Base-by-base conservation (phyloP, 2,329 filamentous ascomycete genomes). In the Tetracladium maxilliforme region DNA sequence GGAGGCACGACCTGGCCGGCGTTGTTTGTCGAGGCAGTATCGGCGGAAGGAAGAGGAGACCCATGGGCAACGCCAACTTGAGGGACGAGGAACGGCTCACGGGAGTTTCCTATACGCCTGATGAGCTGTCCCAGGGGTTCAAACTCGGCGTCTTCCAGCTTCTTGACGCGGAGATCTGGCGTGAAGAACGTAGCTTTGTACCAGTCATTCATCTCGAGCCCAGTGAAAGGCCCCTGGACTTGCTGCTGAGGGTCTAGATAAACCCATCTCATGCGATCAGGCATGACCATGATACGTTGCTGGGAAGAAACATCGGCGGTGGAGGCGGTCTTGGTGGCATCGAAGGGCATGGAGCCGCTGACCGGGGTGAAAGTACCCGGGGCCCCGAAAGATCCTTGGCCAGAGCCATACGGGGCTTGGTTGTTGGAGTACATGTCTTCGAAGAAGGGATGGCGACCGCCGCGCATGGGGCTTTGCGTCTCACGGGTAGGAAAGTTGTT, bases 201-300 rank as follows among this genome's bases (percentile, higher is more conserved):
- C 90, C 90, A 98, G 41, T 98, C 92, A 39, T 98, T 92, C 90
- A 98, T 98, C 51, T 98, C 90, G 24, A 98, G 58, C 2, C 90
- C 90, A 19, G 84, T 94, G 54, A 90, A 98, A 0, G 90, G 90
- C 0, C 90, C 90, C 45, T 98, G 90, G 6, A 83, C 76, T 33
- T 82, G 78, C 13, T 84, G 84, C 45, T 92, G 82, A 5, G 90
- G 90, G 45, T 98, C 90, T 26, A 92, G 74, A 46, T 98, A 98
- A 11, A 94, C 87, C 90, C 90, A 98, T 40, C 87, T 69, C 84
- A 98, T 98, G 10, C 92, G 69, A 48, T 98, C 90, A 3, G 90
- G 90, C 90, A 98, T 95, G 5, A 98, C 87, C 86, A 98, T 95
- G 22, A 79, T 86, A 10, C 83, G 75, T 34, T 78, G 70, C 41